A percentile compares a stretch with the other conserved stretches of the same genome.
These are phyloP conservation scores for Candolleomyces aberdarensis DNA, from an alignment of 768 basidiomycete species.

Conservation along the genomic window DNA sequence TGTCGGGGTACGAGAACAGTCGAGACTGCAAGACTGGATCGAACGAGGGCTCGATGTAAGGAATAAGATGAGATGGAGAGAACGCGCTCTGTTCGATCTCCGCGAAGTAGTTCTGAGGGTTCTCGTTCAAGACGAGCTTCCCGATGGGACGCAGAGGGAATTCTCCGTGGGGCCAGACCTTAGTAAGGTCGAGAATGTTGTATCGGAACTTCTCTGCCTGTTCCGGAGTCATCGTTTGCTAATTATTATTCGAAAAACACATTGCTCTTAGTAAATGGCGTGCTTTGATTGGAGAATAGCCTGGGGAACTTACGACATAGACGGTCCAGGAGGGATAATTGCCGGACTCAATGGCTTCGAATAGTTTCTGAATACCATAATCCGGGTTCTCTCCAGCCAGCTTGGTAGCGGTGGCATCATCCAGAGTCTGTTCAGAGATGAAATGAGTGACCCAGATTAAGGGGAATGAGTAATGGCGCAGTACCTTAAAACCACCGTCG, in stretches of 20 bases:
- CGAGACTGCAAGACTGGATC: constrained; percentile 95
- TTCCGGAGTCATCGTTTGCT: constrained; percentile 92
- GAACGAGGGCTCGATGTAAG: constrained; percentile 85
- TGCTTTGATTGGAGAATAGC: too few relatives aligned
- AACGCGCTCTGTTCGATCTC: constrained; percentile 93
- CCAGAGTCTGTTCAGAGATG: constrained; percentile 54
- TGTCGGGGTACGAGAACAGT: constrained; percentile 92
- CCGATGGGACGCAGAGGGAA: constrained; percentile 90
- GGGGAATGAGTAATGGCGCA: background rate
- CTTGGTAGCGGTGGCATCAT: constrained; percentile 58
- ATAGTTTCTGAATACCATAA: constrained; percentile 76
- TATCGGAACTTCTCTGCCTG: constrained; percentile 90
- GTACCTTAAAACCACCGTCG: constrained; percentile 80
- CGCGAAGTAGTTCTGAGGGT: constrained; percentile 85
- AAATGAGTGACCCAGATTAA: constrained; percentile 9
- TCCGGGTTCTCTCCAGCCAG: constrained; percentile 79
- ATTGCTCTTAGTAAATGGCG: background rate
- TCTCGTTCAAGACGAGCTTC: constrained; percentile 47
- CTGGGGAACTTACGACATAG: constrained; percentile 56
- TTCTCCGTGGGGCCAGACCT: constrained; percentile 85
- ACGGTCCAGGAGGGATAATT: constrained; percentile 87
- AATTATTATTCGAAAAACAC: constrained; percentile 9
- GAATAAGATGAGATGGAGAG: constrained; percentile 83
- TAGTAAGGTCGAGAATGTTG: constrained; percentile 90
- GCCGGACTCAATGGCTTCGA: constrained; percentile 77